Base-by-base conservation (phyloP, 345 rosid species). In the Citrus hindsii region DNA sequence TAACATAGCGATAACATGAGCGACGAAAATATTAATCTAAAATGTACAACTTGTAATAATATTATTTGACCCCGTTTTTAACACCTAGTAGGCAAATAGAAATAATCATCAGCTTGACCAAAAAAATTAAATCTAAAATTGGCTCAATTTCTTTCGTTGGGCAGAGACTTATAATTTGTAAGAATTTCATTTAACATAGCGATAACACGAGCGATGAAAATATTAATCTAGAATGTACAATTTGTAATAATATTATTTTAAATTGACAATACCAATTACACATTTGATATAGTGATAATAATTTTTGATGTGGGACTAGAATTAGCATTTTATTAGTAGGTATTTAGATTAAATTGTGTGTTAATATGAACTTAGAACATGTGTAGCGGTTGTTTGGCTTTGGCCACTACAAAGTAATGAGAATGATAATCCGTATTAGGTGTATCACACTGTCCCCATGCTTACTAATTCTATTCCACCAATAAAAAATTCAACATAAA, bases 371-470 rank as follows among this genome's bases (percentile, higher is more conserved):
- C 21, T 24, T 35, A 74, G 14, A 35, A 73, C 9, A 60, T 7
- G 16, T 0, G n/a, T 9, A 71, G 12, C 1, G 62, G 55, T 59
- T 58, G 30, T 19, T 27, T 30, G 66, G 67, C 51, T 42, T n/a
- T 24, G 62, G 56, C 8, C 55, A 77, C 55, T 33, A 53, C 24
- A 22, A 28, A 80, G 48, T 55, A 75, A 51, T 42, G 22, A 10
- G 9, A 35, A 72, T 2, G 55, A 66, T 4, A 59, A 75, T 66
- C 78, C 53, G 67, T 55, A 67, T 81, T 66, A 81, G 82, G 78
- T 67, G 86, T 53, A 40, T 61, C 72, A n/a, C 60, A 53, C 38
- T 72, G 77, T 74, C 80, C 30, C 38, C 37, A 1, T 32, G 2
- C 0, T n/a, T 28, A 32, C 6, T 51, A 10, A 24, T 48, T 58